Evolutionary conservation across 257 asterid genomes (phyloP).

Genomic region (Solanum etuberosum): DNA sequence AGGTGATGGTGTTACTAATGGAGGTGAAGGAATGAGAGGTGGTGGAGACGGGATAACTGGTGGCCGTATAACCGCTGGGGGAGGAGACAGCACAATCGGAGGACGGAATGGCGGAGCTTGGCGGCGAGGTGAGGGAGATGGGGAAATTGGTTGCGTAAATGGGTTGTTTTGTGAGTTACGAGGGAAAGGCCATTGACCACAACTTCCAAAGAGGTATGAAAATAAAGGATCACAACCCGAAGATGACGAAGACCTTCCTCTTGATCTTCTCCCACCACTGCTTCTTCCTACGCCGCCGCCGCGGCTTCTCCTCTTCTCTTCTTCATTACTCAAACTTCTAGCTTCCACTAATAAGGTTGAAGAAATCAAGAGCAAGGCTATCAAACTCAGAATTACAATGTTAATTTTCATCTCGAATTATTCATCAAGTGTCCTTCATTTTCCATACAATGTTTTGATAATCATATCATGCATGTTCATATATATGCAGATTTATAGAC

Average conservation of each 20-base stretch:
- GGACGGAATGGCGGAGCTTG: constrained; percentile 5
- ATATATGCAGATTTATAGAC: neutral
- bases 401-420: constrained; percentile 13
- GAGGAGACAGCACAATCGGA: constrained; percentile 3
- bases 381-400: constrained; percentile 1
- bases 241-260: neutral
- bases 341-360: constrained; percentile 18
- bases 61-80: constrained; percentile 1
- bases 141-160: constrained; percentile 2
- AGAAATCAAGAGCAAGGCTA: constrained; percentile 21
- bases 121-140: constrained; percentile 11
- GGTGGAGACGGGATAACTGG: constrained; percentile 1
- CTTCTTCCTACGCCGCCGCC: neutral
- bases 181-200: constrained; percentile 34
- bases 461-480: neutral
- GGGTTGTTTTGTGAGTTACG: constrained; percentile 16
- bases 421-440: neutral
- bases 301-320: constrained; percentile 16
- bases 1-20: neutral
- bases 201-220: constrained; percentile 15
- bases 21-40: constrained; percentile 16
- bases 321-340: constrained; percentile 8
- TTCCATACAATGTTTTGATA: neutral
- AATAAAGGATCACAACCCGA: constrained; percentile 20
- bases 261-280: constrained; percentile 2